phyloP scores from a whole-genome alignment of 2,329 filamentous ascomycete genomes.

The Cladosporium sp. region DNA sequence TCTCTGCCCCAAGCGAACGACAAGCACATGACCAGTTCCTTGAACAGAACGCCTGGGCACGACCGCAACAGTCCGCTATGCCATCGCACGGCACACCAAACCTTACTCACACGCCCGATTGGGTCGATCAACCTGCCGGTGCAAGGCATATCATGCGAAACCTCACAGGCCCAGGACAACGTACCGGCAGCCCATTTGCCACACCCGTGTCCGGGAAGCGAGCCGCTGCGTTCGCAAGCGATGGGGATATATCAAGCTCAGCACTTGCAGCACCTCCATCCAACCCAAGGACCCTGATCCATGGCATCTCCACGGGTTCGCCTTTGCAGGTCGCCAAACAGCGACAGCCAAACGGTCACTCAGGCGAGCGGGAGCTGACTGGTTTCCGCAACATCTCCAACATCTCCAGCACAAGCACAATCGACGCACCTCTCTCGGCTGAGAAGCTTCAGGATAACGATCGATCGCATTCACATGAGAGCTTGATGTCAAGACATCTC shows the following conservation, averaged over 20 bases:
- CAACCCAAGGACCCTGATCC: not conserved
- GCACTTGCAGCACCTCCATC: conserved; percentile 2
- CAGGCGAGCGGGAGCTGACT: conserved; percentile 25
- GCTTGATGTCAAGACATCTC: not conserved
- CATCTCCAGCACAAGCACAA: conserved; percentile 36
- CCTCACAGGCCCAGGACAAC: conserved; percentile 15
- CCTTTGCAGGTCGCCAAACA: conserved; percentile 25
- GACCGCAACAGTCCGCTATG: conserved; percentile 74
- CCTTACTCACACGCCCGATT: conserved; percentile 29
- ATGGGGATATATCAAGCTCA: conserved; percentile 6
- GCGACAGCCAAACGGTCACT: conserved; percentile 19
- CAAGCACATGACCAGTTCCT: conserved; percentile 65
- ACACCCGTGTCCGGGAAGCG: conserved; percentile 26
- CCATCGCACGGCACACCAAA: conserved; percentile 38
- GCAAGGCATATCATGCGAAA: conserved; percentile 25
- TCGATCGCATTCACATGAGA: conserved; percentile 14
- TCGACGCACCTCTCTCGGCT: conserved; percentile 24
- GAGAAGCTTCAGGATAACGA: conserved; percentile 21
- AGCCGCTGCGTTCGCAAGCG: conserved; percentile 16
- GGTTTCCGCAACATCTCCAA: conserved; percentile 13
- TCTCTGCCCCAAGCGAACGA: conserved; percentile 24
- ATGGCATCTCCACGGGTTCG: conserved; percentile 13
- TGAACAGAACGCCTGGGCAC: conserved; percentile 87
- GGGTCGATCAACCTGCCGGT: conserved; percentile 23
- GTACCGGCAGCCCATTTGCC: conserved; percentile 22